These are phyloP conservation scores for Platismatia glauca DNA, from an alignment of 495 filamentous ascomycete species.

Conservation along the genomic window DNA sequence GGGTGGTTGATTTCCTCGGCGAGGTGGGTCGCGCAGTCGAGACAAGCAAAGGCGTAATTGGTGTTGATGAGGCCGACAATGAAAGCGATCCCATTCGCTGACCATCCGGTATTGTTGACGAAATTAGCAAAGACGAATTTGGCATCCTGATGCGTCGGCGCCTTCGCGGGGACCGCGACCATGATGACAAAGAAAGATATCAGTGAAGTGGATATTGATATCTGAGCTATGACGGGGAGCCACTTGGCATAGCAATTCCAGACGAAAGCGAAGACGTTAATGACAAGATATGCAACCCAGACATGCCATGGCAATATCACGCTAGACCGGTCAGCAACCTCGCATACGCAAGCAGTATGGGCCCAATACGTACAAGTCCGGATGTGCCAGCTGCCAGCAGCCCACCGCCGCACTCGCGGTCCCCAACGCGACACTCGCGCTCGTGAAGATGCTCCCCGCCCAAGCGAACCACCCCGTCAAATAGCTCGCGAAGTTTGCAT, in stretches of 20 bases:
- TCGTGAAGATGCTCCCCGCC: slow-evolving; percentile 49
- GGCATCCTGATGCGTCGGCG: slow-evolving; percentile 44
- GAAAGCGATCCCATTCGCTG: slow-evolving; percentile 50
- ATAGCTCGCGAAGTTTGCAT: slow-evolving; percentile 44
- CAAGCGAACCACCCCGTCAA: slow-evolving; percentile 51
- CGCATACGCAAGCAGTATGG: background rate
- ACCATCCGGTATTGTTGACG: slow-evolving; percentile 55
- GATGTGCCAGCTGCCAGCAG: slow-evolving; percentile 50
- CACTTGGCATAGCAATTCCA: slow-evolving; percentile 52
- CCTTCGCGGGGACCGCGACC: slow-evolving; percentile 46
- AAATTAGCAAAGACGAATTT: slow-evolving; percentile 55
- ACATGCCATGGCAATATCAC: slow-evolving; percentile 48
- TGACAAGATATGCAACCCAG: slow-evolving; percentile 42
- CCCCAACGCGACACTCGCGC: slow-evolving; percentile 48
- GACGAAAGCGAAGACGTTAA: slow-evolving; percentile 48
- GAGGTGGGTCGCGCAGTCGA: slow-evolving; percentile 55
- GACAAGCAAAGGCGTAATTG: slow-evolving; percentile 52
- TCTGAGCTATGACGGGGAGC: slow-evolving; percentile 41
- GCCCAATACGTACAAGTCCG: slow-evolving; percentile 40
- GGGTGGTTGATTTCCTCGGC: slow-evolving; percentile 51
- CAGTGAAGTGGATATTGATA: slow-evolving; percentile 44
- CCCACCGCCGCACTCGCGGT: slow-evolving; percentile 45
- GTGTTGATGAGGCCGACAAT: slow-evolving; percentile 55
- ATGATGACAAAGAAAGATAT: slow-evolving; percentile 47
- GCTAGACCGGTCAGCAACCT: slow-evolving; percentile 16